phyloP scores from a whole-genome alignment of 2,329 filamentous ascomycete genomes.

The Colletotrichum phormii region DNA sequence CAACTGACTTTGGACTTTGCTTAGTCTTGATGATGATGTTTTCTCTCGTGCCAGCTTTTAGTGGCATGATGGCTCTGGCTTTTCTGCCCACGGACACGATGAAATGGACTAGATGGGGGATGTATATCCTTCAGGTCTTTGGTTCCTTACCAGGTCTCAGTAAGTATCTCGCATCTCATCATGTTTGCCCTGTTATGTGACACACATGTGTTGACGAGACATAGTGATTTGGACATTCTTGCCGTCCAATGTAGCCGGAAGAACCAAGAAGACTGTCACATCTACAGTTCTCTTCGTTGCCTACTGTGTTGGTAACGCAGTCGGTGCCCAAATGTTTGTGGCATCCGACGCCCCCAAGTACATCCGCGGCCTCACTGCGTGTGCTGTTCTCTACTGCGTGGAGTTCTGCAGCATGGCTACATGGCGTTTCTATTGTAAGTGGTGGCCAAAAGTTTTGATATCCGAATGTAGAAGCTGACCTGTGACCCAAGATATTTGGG shows the following conservation, averaged over 20 bases:
- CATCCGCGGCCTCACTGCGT: conserved; percentile 38
- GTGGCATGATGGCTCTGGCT: conserved; percentile 45
- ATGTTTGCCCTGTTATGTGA: background rate
- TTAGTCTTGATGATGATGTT: conserved; percentile 44
- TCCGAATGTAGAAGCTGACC: background rate
- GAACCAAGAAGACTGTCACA: conserved; percentile 49
- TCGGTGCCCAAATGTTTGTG: conserved; percentile 38
- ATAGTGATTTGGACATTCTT: conserved; percentile 47
- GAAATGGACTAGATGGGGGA: conserved; percentile 47
- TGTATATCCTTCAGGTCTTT: conserved; percentile 45
- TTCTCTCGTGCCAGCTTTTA: conserved; percentile 45
- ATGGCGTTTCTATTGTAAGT: conserved; percentile 44
- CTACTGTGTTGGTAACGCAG: conserved; percentile 40
- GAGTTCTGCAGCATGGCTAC: conserved; percentile 41
- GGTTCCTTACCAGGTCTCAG: conserved; percentile 43
- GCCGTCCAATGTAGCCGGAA: conserved; percentile 52
- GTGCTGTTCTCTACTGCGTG: conserved; percentile 41
- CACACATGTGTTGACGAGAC: background rate
- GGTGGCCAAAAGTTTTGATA: too few species aligned
- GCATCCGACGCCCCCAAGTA: conserved; percentile 38
- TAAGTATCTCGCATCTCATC: conserved; percentile 19
- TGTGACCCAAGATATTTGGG: conserved; percentile 40
- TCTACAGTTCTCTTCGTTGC: conserved; percentile 41
- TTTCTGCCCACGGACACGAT: conserved; percentile 42
- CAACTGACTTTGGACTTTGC: background rate